Evolutionary conservation across 768 basidiomycete species (phyloP), one percentile per base, ranked within the genome.

Genomic region (Tricholoma sp.): DNA sequence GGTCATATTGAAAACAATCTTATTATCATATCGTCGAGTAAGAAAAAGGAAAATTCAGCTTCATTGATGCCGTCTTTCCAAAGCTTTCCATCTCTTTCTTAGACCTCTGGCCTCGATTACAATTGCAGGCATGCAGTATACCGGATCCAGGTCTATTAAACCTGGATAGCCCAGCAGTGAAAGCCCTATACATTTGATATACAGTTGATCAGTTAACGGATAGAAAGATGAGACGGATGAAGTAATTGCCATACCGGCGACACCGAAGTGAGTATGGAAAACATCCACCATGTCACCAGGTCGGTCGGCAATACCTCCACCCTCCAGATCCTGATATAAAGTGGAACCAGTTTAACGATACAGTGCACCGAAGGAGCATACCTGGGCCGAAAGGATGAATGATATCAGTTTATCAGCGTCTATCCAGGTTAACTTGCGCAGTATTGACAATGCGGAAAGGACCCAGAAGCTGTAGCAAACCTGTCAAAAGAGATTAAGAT

Each of bases 381-480:
- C 91, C 74, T 94, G 91, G 6, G 94, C 88, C 13, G 88, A 88
- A 7, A 98, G 78, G 56, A 99, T 96, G 72, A 98, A 99, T 3
- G 71, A 64, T 1, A 78, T 76, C 31, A 98, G 75, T 64, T 89
- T 91, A 17, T 86, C 80, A 1, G 84, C 75, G 66, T 98, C 87
- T 64, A 99, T 96, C 92, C 95, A 98, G 0, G 79, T 71, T 4
- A 94, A 68, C 64, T 86, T 91, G 44, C 85, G 80, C 41, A 99
- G 70, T 55, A 98, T 95, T 24, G 93, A 84, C 52, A 98, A 70
- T 0, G 91, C 76, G 1, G 97, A 95, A 4, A 98, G 80, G 3
- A 94, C 92, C 94, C 94, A 99, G 74, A 92, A 94, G 63, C 90
- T 93, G 71, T 99, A 99, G 74, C 96, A 99, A 15, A 98, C 92